Conservation (phyloP, 306 rosid species). For the Dicorynia guianensis region DNA sequence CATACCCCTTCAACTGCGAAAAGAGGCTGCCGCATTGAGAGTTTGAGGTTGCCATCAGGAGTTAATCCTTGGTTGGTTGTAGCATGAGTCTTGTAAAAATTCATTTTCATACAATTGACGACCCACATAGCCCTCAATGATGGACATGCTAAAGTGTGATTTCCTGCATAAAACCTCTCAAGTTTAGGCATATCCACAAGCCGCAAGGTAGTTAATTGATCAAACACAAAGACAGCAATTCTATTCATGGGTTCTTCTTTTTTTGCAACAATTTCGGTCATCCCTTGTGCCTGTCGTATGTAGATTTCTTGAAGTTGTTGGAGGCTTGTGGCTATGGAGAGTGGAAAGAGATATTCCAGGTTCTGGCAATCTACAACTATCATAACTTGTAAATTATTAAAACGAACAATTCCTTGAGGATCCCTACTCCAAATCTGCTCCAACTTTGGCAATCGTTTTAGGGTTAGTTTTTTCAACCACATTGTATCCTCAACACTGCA, state of each 20-base stretch:
- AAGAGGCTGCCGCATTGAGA: not conserved
- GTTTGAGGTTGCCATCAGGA: not conserved
- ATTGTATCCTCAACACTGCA: no score
- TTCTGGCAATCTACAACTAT: not conserved
- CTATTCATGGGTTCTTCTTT: not conserved
- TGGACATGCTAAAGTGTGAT: constrained; percentile 35
- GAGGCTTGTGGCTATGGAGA: constrained; percentile 26
- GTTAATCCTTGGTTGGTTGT: not conserved
- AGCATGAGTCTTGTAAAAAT: not conserved
- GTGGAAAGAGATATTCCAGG: constrained; percentile 29
- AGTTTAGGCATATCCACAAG: constrained; percentile 21
- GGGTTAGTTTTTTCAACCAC: constrained; percentile 17
- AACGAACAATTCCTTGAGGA: constrained; percentile 13
- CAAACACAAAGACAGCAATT: constrained; percentile 14
- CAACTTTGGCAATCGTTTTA: constrained; percentile 19
- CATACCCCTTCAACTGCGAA: constrained; percentile 10
- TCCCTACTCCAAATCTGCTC: constrained; percentile 39
- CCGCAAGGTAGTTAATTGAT: not conserved
- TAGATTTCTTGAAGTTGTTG: not conserved
- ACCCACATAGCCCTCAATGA: not conserved
- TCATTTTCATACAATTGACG: not conserved
- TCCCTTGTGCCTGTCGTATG: not conserved
- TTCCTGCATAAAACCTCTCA: constrained; percentile 23
- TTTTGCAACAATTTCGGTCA: constrained; percentile 26
- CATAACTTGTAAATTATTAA: constrained; percentile 9